These are phyloP conservation scores for Hirsutella minnesotensis DNA, from an alignment of 2,329 filamentous ascomycete genomes.

Conservation along the genomic window DNA sequence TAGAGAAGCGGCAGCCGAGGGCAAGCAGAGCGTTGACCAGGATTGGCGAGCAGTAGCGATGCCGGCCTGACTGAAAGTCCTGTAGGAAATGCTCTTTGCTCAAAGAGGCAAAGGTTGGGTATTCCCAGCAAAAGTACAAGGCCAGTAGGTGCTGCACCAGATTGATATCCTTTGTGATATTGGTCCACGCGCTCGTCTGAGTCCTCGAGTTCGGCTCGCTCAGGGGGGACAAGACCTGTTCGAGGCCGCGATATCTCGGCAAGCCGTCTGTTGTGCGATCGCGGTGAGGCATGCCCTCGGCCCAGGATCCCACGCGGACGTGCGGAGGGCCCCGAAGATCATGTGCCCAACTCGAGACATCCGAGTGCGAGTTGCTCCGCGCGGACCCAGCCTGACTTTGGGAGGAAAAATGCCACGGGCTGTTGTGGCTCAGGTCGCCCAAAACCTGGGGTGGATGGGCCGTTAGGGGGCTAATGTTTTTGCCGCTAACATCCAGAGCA, in stretches of 20 bases:
- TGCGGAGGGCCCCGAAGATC: slow-evolving; percentile 27
- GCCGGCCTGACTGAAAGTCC: slow-evolving; percentile 49
- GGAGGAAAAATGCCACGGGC: slow-evolving; percentile 36
- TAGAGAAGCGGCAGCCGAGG: slow-evolving; percentile 57
- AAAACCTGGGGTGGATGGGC: slow-evolving; percentile 16
- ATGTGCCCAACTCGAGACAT: slow-evolving; percentile 32
- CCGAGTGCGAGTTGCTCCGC: slow-evolving; percentile 33
- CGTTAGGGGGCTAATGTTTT: slow-evolving; percentile 16
- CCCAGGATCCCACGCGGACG: slow-evolving; percentile 38
- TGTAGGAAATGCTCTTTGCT: slow-evolving; percentile 59
- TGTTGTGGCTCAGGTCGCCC: slow-evolving; percentile 29
- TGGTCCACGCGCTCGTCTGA: slow-evolving; percentile 43
- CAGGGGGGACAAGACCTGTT: slow-evolving; percentile 36
- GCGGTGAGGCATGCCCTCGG: slow-evolving; percentile 26
- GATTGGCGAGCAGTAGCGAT: slow-evolving; percentile 56
- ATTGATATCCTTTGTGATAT: slow-evolving; percentile 41
- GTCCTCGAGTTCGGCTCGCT: slow-evolving; percentile 30
- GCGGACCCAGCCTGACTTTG: slow-evolving; percentile 34
- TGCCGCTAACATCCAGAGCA: slow-evolving; percentile 17
- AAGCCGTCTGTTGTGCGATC: slow-evolving; percentile 18
- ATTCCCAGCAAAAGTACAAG: slow-evolving; percentile 65
- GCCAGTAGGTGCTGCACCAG: slow-evolving; percentile 53
- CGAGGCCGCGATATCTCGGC: slow-evolving; percentile 26
- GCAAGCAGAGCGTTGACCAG: slow-evolving; percentile 55
- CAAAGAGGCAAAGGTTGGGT: slow-evolving; percentile 62